Evolutionary conservation across 495 filamentous ascomycete species (phyloP).

Genomic region (Tuber melanosporum): DNA sequence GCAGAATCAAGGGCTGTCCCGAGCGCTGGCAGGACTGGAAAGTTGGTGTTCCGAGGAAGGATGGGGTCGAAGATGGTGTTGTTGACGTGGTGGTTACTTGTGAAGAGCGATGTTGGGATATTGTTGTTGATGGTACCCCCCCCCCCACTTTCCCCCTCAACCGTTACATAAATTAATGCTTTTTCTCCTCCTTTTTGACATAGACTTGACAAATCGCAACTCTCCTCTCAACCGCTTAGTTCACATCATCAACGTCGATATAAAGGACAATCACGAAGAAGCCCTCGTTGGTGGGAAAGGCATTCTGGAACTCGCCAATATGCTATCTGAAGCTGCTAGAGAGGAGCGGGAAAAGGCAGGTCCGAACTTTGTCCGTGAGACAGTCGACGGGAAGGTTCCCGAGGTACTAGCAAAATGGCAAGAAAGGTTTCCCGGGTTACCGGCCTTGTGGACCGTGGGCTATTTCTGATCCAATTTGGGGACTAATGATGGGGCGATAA

Average conservation of each 20-base stretch:
- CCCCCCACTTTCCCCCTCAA: background rate
- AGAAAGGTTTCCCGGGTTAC: slow-evolving; percentile 83
- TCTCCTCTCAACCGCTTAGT: slow-evolving; percentile 80
- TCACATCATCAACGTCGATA: slow-evolving; percentile 96
- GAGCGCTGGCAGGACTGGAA: slow-evolving; percentile 99
- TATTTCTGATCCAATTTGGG: slow-evolving; percentile 62
- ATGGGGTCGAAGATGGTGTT: slow-evolving; percentile 79
- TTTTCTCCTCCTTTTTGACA: background rate
- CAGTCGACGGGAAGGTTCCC: slow-evolving; percentile 89
- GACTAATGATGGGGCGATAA: background rate
- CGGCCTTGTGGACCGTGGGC: slow-evolving; percentile 86
- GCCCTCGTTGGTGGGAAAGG: slow-evolving; percentile 83
- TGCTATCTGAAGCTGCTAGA: slow-evolving; percentile 71
- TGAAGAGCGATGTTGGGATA: slow-evolving; percentile 98
- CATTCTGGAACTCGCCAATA: slow-evolving; percentile 84
- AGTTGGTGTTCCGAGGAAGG: slow-evolving; percentile 71
- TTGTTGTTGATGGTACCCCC: slow-evolving; percentile 64
- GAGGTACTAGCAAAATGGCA: slow-evolving; percentile 95
- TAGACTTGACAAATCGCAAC: slow-evolving; percentile 75
- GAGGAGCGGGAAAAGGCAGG: slow-evolving; percentile 62
- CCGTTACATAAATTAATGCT: background rate
- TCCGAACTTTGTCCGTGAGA: slow-evolving; percentile 58
- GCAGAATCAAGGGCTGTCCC: slow-evolving; percentile 84
- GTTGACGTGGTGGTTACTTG: slow-evolving; percentile 96
- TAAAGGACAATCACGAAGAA: slow-evolving; percentile 97